Base-by-base conservation (phyloP, 768 basidiomycete species). In the Tricholoma terreum region DNA sequence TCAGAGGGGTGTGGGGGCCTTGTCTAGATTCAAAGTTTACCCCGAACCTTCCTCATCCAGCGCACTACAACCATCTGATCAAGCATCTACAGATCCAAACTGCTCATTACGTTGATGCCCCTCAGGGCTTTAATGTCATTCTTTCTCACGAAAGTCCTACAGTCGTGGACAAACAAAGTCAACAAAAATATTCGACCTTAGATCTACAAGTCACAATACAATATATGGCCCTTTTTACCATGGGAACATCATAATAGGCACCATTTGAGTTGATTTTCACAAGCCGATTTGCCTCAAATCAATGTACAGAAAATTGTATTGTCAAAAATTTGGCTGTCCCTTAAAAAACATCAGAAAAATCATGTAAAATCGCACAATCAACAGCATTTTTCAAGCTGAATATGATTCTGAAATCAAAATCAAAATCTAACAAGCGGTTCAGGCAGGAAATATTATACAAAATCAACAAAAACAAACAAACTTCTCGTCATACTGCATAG, bases 331-430 rank as follows among this genome's bases (percentile, higher is more conserved):
- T 49, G 46, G 31, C 48, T 17, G 14, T 7, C 21, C 48, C 55
- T 21, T 46, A 31, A 56, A 56, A 56, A 56, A 50, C 34, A 36
- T 50, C 17, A 14, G 8, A 52, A 56, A 56, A 56, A 56, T 56
- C 55, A 49, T 12, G 30, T 8, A 51, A 56, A 56, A 56, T 50
- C 35, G 27, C 10, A 27, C 24, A 56, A 56, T 56, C 30, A 33
- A 51, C 55, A 35, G 49, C 34, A 17, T 56, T 56, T 50, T 40
- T 17, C 22, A 15, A n/a, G 48, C 33, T 19, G 30, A 50, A 35
- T 50, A 31, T 50, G 55, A 27, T 34, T 22, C 46, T 14, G 33
- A 56, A 51, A 50, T 2, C 3, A 35, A 12, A 35, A 9, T 11
- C 12, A 7, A 21, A 19, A 4, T 36, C 21, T 17, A 8, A 56